Base-by-base conservation (phyloP, 2,329 filamentous ascomycete genomes). In the Ophiostoma ulmi region DNA sequence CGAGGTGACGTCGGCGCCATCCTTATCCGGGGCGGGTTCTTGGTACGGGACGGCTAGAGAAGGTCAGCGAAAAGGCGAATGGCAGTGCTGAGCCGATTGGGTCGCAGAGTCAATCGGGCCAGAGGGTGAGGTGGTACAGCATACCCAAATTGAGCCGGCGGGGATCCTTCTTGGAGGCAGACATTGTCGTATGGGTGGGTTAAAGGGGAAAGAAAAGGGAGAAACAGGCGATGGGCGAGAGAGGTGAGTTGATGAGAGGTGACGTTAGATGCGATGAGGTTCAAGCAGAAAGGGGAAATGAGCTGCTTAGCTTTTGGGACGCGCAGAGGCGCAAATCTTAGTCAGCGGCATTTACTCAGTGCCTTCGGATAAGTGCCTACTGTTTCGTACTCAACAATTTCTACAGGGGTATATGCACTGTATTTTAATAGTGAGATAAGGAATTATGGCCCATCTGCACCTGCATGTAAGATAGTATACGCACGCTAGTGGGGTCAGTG, bases 11-110 rank as follows among this genome's bases (percentile, higher is more conserved):
- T 97, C 93, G 74, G 86, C 82, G 73, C 83, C 76, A 26, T 87
- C 85, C 77, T 85, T 86, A 76, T 89, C 88, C 76, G 87, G 83
- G 67, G 85, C 83, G 63, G 93, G 92, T 76, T 91, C 90, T 80
- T 92, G 88, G 80, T 95, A 97, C 72, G 94, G 94, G 76, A 97
- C 91, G 78, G 94, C 94, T 97, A 78, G 39, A 55, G 31, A 68
- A 22, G 48, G 61, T 70, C 44, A 78, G 77, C 68, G 5, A 20
- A 17, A 20, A 17, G 44, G 17, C 44, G 44, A 20, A 31, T 22
- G 7, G n/a, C 1, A 68, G 5, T 31, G 17, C 36, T 44, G 65
- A 8, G 14, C 6, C 36, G 14, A 63, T 8, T 20, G n/a, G 17
- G 63, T 14, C 31, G 58, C 6, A 26, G 39, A 17, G 31, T 31